Percentiles rank a stretch among this genome's conserved stretches.
Conservation (phyloP, 164 flowering plant species). For the Magnolia officinalis region DNA sequence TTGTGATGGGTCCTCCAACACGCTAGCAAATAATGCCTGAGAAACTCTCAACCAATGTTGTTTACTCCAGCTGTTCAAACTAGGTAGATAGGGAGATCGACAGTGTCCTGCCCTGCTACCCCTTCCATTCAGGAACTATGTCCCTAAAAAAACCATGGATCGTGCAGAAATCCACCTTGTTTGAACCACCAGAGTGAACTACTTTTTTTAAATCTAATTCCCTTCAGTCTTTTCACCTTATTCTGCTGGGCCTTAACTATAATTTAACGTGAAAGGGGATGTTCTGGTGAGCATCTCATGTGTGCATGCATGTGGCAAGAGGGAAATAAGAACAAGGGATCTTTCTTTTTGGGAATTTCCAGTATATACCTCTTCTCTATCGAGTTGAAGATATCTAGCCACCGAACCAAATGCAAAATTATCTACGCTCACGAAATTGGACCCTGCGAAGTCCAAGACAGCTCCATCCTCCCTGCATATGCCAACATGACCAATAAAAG, state of each 20-base stretch:
- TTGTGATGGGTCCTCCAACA: too few relatives aligned
- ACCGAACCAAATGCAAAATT: conserved; percentile 80
- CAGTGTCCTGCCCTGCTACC: too few relatives aligned
- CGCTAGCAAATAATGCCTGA: too few relatives aligned
- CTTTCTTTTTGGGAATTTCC: neutral
- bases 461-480: conserved; percentile 90
- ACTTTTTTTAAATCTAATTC: too few relatives aligned
- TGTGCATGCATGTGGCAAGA: neutral
- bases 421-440: conserved; percentile 67
- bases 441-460: conserved; percentile 73
- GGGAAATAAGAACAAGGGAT: neutral
- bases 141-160: neutral
- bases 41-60: too few relatives aligned
- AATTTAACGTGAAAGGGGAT: neutral
- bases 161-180: neutral
- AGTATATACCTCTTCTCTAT: conserved; percentile 66
- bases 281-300: neutral
- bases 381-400: conserved; percentile 81
- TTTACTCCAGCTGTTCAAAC: too few relatives aligned
- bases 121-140: too few relatives aligned
- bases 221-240: neutral
- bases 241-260: neutral
- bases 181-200: neutral
- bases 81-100: too few relatives aligned
- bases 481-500: conserved; percentile 95